Conservation (phyloP, 305 asterid genomes). For the Andrographis paniculata region DNA sequence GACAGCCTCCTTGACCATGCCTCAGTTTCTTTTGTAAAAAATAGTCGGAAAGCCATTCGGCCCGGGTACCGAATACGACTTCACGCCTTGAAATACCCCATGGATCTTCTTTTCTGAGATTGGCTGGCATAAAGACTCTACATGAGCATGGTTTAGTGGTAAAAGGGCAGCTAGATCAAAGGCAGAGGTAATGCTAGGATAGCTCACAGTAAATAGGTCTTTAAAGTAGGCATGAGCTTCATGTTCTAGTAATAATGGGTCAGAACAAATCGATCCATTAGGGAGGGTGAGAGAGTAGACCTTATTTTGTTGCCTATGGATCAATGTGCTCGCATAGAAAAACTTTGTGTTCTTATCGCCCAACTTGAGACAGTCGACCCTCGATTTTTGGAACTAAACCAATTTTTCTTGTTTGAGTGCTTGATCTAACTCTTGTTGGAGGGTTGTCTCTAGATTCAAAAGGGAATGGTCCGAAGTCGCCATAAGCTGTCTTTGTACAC, state of each 20-base stretch:
- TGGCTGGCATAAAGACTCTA: neutral
- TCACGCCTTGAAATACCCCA: neutral
- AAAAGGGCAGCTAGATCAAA: neutral
- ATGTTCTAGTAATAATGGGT: neutral
- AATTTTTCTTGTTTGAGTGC: neutral
- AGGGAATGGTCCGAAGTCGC: neutral
- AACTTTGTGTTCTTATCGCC: neutral
- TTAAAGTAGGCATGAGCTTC: neutral
- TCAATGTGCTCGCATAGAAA: neutral
- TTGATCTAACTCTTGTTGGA: neutral
- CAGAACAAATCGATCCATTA: neutral
- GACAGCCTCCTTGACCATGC: neutral
- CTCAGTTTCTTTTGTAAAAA: neutral
- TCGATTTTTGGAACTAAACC: neutral
- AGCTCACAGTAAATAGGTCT: neutral
- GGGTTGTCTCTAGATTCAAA: neutral
- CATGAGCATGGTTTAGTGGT: neutral
- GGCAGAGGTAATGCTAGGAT: no score
- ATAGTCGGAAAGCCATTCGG: neutral
- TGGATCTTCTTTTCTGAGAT: neutral
- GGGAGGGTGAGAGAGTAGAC: neutral
- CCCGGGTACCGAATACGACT: neutral
- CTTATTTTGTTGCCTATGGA: neutral
- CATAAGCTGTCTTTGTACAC: neutral
- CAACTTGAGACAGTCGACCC: neutral